phyloP scores from a whole-genome alignment of 2,329 filamentous ascomycete genomes.

The Phialemoniopsis sp. region DNA sequence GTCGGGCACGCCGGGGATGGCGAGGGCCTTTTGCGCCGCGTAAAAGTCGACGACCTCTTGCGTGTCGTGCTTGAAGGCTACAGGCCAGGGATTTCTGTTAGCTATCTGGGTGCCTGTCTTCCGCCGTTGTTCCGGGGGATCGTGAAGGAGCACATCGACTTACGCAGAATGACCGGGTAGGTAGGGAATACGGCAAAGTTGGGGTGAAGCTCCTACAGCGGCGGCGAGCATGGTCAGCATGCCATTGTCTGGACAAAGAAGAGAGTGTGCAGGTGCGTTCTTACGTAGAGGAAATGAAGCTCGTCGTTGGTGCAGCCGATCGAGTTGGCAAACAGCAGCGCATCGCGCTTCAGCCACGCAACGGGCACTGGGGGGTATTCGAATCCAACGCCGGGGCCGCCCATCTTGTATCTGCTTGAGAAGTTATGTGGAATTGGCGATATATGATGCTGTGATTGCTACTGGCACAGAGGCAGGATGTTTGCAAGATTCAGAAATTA shows the following conservation, averaged over 20 bases:
- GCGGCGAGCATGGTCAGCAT: neutral
- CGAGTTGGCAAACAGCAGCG: constrained; percentile 83
- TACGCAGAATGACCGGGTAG: constrained; percentile 76
- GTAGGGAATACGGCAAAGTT: constrained; percentile 86
- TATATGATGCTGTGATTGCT: constrained; percentile 1
- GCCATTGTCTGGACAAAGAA: constrained; percentile 1
- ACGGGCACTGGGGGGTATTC: constrained; percentile 74
- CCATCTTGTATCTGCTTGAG: constrained; percentile 28
- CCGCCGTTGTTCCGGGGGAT: neutral
- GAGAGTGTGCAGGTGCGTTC: constrained; percentile 13
- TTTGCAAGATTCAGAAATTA: no score
- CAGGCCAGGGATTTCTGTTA: constrained; percentile 2
- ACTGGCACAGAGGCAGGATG: no score
- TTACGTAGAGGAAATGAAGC: constrained; percentile 87
- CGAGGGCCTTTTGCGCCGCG: constrained; percentile 57
- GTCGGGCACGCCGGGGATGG: constrained; percentile 72
- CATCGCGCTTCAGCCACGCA: constrained; percentile 83
- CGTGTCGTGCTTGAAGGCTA: constrained; percentile 71
- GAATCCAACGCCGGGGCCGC: constrained; percentile 63
- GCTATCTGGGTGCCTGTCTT: constrained; percentile 3
- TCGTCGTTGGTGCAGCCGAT: constrained; percentile 82
- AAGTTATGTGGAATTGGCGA: constrained; percentile 3
- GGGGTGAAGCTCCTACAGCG: constrained; percentile 73
- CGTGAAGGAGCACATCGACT: constrained; percentile 17
- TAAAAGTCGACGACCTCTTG: constrained; percentile 85